Base-by-base conservation (phyloP, 352 stramenopile genomes). In the Pythium oligandrum region DNA sequence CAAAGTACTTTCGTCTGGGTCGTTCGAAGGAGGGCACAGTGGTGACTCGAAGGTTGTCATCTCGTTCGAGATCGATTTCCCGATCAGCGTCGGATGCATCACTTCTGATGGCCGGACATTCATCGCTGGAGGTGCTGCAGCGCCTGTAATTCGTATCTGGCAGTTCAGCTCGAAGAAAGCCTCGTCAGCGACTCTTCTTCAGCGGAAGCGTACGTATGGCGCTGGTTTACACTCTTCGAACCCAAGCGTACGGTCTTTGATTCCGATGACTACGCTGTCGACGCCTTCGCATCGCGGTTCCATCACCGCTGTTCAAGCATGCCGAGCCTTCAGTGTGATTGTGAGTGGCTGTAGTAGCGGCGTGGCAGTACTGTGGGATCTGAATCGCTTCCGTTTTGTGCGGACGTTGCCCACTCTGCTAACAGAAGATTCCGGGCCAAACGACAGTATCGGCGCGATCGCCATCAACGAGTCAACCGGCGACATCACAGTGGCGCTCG, bases 391-490 rank as follows among this genome's bases (percentile, higher is more conserved):
- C 12, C 57, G 71, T 32, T 83, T 72, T 39, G 64, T 88, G 43
- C 64, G 74, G 9, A 71, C 73, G 7, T 59, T 89, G 12, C 53
- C 70, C 10, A 36, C 48, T 2, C 37, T 60, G 7, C 52, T 51
- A 8, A 32, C 42, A 5, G 63, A 68, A 5, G 33, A 35, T n/a
- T 8, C 43, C 10, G 38, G 26, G 6, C 32, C 9, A 10, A 44
- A 43, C 42, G 51, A 57, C n/a, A 37, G 48, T 11, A 78, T 88
- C 58, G 60, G 63, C 5, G 61, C 64, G 32, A 73, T 89, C 39
- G 74, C 65, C 10, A 88, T 90, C 48, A 84, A 87, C 55, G 72
- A 85, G 46, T 63, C 84, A 30, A 79, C 62, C 1, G 80, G 80
- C 33, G 78, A 90, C 49, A 77, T 90, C 8, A 52, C 78, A 3